Percentiles rank a stretch among this genome's conserved stretches.
Conservation (phyloP, 352 stramenopile genomes). For the Phytophthora pseudosyringae region DNA sequence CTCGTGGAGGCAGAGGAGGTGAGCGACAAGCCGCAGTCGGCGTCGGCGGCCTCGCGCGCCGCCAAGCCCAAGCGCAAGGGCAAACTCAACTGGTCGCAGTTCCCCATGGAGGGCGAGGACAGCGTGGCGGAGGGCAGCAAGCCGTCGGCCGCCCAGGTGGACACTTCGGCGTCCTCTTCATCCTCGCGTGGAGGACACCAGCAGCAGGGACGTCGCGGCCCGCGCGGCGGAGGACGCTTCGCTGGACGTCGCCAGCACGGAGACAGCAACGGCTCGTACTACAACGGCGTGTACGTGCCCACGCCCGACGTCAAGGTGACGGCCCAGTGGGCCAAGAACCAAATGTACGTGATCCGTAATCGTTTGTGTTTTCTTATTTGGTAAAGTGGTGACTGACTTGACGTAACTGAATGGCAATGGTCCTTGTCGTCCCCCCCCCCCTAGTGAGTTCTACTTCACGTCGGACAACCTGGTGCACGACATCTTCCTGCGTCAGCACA, state of each 20-base stretch:
- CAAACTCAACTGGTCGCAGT: slow-evolving; percentile 82
- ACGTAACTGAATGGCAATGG: not conserved
- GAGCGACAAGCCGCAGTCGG: slow-evolving; percentile 36
- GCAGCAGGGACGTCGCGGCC: slow-evolving; percentile 35
- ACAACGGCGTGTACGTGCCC: slow-evolving; percentile 84
- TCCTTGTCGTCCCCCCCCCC: not conserved
- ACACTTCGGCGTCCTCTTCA: not conserved
- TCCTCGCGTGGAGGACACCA: slow-evolving; percentile 18
- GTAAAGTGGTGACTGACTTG: slow-evolving; percentile 5
- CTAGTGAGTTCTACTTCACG: slow-evolving; percentile 90
- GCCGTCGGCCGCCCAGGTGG: not conserved
- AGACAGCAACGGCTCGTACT: slow-evolving; percentile 69
- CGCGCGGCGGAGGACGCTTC: slow-evolving; percentile 37
- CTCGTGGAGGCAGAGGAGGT: slow-evolving; percentile 87
- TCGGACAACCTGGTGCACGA: slow-evolving; percentile 85
- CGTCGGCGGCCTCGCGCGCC: slow-evolving; percentile 2
- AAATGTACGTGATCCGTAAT: slow-evolving; percentile 71
- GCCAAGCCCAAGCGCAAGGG: slow-evolving; percentile 58
- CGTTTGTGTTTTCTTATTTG: not conserved
- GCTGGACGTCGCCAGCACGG: slow-evolving; percentile 47
- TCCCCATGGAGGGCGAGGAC: slow-evolving; percentile 56
- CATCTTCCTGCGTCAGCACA: slow-evolving; percentile 87
- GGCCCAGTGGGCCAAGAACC: slow-evolving; percentile 80
- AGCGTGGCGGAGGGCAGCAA: slow-evolving; percentile 5
- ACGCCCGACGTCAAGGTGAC: slow-evolving; percentile 74